Conservation (phyloP, 495 filamentous ascomycete species). For the Penicillium desertorum region DNA sequence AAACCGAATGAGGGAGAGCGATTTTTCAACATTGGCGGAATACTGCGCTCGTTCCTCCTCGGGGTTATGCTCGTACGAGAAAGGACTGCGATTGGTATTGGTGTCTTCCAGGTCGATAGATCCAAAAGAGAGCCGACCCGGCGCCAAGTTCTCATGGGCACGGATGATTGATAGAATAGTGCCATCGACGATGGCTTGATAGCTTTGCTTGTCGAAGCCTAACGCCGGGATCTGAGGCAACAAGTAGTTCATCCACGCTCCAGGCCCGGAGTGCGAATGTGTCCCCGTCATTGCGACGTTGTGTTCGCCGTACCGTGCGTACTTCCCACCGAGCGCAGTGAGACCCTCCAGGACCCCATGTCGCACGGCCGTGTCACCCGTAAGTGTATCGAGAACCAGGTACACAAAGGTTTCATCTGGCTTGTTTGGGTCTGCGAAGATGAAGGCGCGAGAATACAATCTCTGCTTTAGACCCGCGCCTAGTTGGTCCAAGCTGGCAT, state of each 20-base stretch:
- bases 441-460: constrained; percentile 87
- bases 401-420: constrained; percentile 80
- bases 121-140: constrained; percentile 71
- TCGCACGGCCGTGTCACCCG: constrained; percentile 86
- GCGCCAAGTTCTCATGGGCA: constrained; percentile 73
- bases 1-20: constrained; percentile 80
- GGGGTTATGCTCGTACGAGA: constrained; percentile 88
- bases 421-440: constrained; percentile 67
- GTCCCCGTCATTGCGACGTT: constrained; percentile 93
- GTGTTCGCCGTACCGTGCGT: constrained; percentile 71
- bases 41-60: constrained; percentile 73
- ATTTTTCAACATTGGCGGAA: constrained; percentile 78
- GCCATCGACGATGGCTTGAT: constrained; percentile 86
- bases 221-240: constrained; percentile 89
- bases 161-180: constrained; percentile 75
- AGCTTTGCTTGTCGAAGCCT: constrained; percentile 87
- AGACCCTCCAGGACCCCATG: constrained; percentile 81
- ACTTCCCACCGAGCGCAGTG: constrained; percentile 62
- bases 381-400: constrained; percentile 81
- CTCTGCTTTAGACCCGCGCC: constrained; percentile 87
- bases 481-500: constrained; percentile 82
- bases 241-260: constrained; percentile 94
- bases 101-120: constrained; percentile 73
- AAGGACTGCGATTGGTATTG: constrained; percentile 89
- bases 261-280: constrained; percentile 90